A percentile compares a stretch with the other conserved stretches of the same genome.
These are phyloP conservation scores for Geosmithia flava DNA, from an alignment of 2,329 filamentous ascomycete species.

Conservation along the genomic window DNA sequence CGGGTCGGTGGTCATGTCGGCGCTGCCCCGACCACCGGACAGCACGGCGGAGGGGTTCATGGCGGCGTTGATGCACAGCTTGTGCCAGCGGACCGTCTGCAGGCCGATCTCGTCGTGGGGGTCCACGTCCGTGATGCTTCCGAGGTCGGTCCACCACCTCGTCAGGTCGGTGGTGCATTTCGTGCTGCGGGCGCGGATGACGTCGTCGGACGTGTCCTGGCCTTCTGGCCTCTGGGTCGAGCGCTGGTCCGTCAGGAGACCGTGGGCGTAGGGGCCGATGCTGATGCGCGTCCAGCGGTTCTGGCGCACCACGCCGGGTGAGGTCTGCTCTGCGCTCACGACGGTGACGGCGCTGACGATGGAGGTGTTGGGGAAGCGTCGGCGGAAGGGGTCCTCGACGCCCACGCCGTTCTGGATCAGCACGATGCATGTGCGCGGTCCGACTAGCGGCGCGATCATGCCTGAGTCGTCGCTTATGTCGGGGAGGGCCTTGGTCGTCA, in stretches of 20 bases:
- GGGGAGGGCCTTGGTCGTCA: conserved; percentile 59
- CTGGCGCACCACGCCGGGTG: conserved; percentile 51
- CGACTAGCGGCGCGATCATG: conserved; percentile 48
- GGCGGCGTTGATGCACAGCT: conserved; percentile 63
- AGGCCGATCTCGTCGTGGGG: conserved; percentile 52
- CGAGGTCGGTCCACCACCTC: conserved; percentile 38
- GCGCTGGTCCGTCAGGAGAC: conserved; percentile 24
- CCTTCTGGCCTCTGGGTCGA: neutral
- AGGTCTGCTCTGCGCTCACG: conserved; percentile 53
- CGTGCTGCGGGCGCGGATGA: conserved; percentile 19
- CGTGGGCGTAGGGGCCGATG: conserved; percentile 50
- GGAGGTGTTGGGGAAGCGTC: conserved; percentile 45
- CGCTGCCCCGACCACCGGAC: conserved; percentile 50
- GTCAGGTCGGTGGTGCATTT: conserved; percentile 35
- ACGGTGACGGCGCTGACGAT: conserved; percentile 60
- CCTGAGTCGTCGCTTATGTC: conserved; percentile 49
- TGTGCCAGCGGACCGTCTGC: conserved; percentile 63
- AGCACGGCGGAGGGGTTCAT: conserved; percentile 65
- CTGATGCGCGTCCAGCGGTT: conserved; percentile 65
- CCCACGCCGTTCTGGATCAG: conserved; percentile 61
- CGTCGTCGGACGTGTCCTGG: conserved; percentile 8
- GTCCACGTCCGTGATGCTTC: conserved; percentile 53
- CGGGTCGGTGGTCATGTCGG: conserved; percentile 50
- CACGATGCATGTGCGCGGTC: conserved; percentile 42
- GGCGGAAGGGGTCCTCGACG: conserved; percentile 54